These are phyloP conservation scores for Haplographium delicatum DNA, from an alignment of 495 filamentous ascomycete genomes.

Conservation along the genomic window DNA sequence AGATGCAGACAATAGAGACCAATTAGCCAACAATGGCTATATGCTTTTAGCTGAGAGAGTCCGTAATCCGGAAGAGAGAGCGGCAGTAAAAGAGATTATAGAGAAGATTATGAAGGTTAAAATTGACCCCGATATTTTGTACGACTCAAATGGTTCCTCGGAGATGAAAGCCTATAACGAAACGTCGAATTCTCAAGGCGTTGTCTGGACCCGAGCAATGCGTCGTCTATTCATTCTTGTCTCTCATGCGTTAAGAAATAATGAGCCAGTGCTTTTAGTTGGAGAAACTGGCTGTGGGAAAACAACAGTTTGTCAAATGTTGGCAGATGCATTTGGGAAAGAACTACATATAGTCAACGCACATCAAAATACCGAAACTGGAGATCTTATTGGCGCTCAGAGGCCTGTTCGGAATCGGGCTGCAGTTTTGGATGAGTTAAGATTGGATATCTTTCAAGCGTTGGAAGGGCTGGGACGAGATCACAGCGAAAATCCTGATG, in stretches of 20 bases:
- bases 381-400: constrained; percentile 94
- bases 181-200: constrained; percentile 44
- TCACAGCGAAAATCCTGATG: constrained; percentile 33
- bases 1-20: constrained; percentile 74
- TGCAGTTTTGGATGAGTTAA: constrained; percentile 59
- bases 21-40: constrained; percentile 87
- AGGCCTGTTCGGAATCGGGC: constrained; percentile 81
- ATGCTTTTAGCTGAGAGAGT: constrained; percentile 95
- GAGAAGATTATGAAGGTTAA: constrained; percentile 87
- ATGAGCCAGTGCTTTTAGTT: constrained; percentile 90
- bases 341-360: constrained; percentile 87
- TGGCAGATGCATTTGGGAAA: constrained; percentile 72
- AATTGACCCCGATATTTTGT: constrained; percentile 69
- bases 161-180: constrained; percentile 50
- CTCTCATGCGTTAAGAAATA: constrained; percentile 74
- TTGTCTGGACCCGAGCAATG: constrained; percentile 96
- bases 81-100: constrained; percentile 79
- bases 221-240: constrained; percentile 82
- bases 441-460: constrained; percentile 51
- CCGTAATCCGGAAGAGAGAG: constrained; percentile 79
- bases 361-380: constrained; percentile 94
- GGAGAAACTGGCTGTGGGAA: constrained; percentile 98
- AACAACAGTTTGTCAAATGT: constrained; percentile 89
- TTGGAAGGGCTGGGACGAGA: constrained; percentile 34
- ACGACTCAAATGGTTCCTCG: constrained; percentile 48